phyloP scores from a whole-genome alignment of 805 yeast genomes.

The Kodamaea jinghongensis region DNA sequence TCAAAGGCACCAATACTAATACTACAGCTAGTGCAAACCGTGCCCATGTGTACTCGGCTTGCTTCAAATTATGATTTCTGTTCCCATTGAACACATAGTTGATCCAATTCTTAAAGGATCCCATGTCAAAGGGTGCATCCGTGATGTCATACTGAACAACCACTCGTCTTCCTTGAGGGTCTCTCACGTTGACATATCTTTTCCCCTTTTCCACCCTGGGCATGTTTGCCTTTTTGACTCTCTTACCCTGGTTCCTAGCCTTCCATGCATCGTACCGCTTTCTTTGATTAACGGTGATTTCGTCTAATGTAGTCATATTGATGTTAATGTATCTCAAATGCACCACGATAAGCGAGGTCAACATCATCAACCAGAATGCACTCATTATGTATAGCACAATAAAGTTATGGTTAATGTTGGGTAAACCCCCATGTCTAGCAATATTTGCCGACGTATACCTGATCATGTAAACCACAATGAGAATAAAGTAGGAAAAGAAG shows the following conservation, averaged over 20 bases:
- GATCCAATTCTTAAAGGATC: constrained; percentile 33
- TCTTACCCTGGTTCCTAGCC: constrained; percentile 9
- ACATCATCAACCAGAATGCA: constrained; percentile 46
- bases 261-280: constrained; percentile 30
- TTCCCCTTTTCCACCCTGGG: constrained; percentile 31
- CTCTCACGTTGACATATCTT: constrained; percentile 44
- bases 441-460: constrained; percentile 23
- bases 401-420: constrained; percentile 43
- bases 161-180: constrained; percentile 27
- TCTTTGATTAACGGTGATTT: constrained; percentile 35
- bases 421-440: constrained; percentile 13
- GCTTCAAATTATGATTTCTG: constrained; percentile 17
- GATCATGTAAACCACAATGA: constrained; percentile 22
- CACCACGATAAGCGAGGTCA: constrained; percentile 39
- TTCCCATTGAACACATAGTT: constrained; percentile 30
- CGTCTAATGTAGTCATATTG: constrained; percentile 63
- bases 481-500: constrained; percentile 35
- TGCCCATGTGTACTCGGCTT: constrained; percentile 8
- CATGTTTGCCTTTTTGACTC: constrained; percentile 8
- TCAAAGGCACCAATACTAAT: constrained; percentile 20
- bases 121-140: constrained; percentile 38
- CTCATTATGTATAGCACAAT: constrained; percentile 46
- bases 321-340: constrained; percentile 44
- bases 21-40: constrained; percentile 16
- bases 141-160: constrained; percentile 32